phyloP scores from a whole-genome alignment of 345 rosid genomes.

The Rhizophora apiculata region DNA sequence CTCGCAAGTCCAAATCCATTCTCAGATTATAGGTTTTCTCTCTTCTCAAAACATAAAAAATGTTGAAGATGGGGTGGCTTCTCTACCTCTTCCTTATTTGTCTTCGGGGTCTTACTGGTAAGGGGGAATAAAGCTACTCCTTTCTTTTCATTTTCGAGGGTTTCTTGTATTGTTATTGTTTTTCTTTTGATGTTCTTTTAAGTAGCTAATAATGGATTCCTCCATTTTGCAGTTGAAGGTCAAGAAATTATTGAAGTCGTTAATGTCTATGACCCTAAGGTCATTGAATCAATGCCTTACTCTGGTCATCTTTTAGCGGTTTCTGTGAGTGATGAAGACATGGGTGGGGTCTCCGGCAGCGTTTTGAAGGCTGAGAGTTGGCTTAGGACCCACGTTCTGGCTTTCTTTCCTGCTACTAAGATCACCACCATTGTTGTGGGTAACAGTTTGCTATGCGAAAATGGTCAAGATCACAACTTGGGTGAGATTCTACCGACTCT shows the following conservation, averaged over 20 bases:
- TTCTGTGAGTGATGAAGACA: conserved; percentile 41
- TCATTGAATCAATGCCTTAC: conserved; percentile 27
- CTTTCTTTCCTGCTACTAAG: conserved; percentile 58
- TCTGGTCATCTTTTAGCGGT: conserved; percentile 41
- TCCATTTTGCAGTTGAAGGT: conserved; percentile 43
- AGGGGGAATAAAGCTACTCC: not conserved
- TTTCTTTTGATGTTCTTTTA: conserved; percentile 34
- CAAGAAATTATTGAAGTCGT: conserved; percentile 49
- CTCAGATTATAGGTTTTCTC: too few species aligned
- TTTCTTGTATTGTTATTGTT: not conserved
- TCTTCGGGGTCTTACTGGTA: conserved; percentile 53
- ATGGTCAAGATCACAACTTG: conserved; percentile 32
- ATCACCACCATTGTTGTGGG: conserved; percentile 65
- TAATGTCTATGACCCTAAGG: conserved; percentile 29
- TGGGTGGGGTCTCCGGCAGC: conserved; percentile 49
- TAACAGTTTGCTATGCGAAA: conserved; percentile 34
- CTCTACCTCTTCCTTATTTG: conserved; percentile 36
- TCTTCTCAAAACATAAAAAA: conserved; percentile 11
- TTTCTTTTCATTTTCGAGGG: not conserved
- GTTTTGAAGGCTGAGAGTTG: conserved; percentile 65
- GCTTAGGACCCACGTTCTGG: conserved; percentile 57
- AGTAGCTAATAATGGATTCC: conserved; percentile 27
- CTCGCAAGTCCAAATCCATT: too few species aligned
- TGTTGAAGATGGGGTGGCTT: conserved; percentile 27
- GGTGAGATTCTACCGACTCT: conserved; percentile 42